Evolutionary conservation across 2,329 filamentous ascomycete species (phyloP).

Genomic region (Elsinoe ampelina): DNA sequence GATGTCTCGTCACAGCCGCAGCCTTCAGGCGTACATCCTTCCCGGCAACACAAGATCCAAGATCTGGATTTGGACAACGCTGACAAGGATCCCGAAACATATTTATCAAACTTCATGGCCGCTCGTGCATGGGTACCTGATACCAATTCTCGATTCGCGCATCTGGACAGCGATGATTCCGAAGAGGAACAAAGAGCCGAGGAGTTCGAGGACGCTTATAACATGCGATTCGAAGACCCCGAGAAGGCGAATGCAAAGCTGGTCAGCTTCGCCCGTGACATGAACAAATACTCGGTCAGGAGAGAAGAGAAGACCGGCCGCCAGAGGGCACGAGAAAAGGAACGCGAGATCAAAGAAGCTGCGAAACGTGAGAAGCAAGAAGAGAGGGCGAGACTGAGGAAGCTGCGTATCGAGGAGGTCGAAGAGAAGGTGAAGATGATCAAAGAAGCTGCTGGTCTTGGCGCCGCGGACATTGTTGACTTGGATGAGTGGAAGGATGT

Average conservation of each 20-base stretch:
- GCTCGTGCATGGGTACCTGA: slow-evolving; percentile 78
- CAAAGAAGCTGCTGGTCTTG: slow-evolving; percentile 76
- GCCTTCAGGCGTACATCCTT: not conserved
- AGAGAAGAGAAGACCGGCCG: slow-evolving; percentile 75
- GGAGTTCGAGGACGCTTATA: slow-evolving; percentile 85
- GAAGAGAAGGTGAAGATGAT: slow-evolving; percentile 81
- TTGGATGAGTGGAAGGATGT: slow-evolving; percentile 79
- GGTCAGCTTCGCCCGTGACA: slow-evolving; percentile 79
- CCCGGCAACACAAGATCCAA: slow-evolving; percentile 27
- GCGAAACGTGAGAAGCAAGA: slow-evolving; percentile 67
- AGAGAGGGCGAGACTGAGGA: slow-evolving; percentile 74
- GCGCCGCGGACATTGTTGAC: slow-evolving; percentile 50
- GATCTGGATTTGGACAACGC: slow-evolving; percentile 63
- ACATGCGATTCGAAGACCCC: slow-evolving; percentile 90
- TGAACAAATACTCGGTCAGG: slow-evolving; percentile 73
- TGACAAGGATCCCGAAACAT: slow-evolving; percentile 82
- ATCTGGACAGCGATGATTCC: slow-evolving; percentile 89
- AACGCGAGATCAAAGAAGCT: slow-evolving; percentile 66
- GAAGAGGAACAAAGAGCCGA: slow-evolving; percentile 66
- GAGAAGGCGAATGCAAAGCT: slow-evolving; percentile 78
- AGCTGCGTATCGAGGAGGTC: slow-evolving; percentile 83
- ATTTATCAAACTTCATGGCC: slow-evolving; percentile 92
- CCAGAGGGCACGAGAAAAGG: slow-evolving; percentile 68
- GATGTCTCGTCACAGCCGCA: not conserved
- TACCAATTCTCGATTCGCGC: slow-evolving; percentile 58